A percentile compares a stretch with the other conserved stretches of the same genome.
Conservation (phyloP, 805 yeast species). For the Metschnikowia corniflorae region DNA sequence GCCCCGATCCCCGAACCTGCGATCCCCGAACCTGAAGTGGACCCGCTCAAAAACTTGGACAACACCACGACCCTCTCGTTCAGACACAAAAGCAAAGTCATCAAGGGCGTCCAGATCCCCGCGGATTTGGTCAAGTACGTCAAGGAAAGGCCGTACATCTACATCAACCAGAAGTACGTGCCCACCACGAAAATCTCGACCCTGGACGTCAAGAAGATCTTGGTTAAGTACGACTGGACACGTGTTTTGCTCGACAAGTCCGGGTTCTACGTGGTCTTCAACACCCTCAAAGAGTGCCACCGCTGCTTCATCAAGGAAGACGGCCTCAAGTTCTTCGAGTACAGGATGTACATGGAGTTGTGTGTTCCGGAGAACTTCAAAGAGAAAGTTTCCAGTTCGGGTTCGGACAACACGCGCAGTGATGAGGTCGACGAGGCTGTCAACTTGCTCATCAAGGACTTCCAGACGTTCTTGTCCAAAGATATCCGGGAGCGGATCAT, state of each 20-base stretch:
- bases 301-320: slow-evolving; percentile 59
- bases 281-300: slow-evolving; percentile 53
- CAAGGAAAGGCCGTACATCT: slow-evolving; percentile 55
- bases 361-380: slow-evolving; percentile 45
- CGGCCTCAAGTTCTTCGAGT: slow-evolving; percentile 48
- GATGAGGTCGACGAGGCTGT: slow-evolving; percentile 57
- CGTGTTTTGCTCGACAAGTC: slow-evolving; percentile 56
- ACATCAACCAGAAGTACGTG: slow-evolving; percentile 49
- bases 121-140: slow-evolving; percentile 46
- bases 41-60: slow-evolving; percentile 2
- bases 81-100: slow-evolving; percentile 28
- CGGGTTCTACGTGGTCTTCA: slow-evolving; percentile 74
- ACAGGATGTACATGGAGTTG: slow-evolving; percentile 55
- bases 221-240: slow-evolving; percentile 62
- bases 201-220: slow-evolving; percentile 55
- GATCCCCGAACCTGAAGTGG: slow-evolving; percentile 1
- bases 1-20: background rate
- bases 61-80: slow-evolving; percentile 35
- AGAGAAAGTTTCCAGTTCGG: slow-evolving; percentile 11
- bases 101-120: slow-evolving; percentile 43
- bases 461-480: slow-evolving; percentile 57
- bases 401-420: slow-evolving; percentile 16
- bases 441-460: slow-evolving; percentile 55
- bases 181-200: slow-evolving; percentile 47
- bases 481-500: slow-evolving; percentile 73